phyloP scores from a whole-genome alignment of 73 alveolate species.

The Tetrahymena elliotti region DNA sequence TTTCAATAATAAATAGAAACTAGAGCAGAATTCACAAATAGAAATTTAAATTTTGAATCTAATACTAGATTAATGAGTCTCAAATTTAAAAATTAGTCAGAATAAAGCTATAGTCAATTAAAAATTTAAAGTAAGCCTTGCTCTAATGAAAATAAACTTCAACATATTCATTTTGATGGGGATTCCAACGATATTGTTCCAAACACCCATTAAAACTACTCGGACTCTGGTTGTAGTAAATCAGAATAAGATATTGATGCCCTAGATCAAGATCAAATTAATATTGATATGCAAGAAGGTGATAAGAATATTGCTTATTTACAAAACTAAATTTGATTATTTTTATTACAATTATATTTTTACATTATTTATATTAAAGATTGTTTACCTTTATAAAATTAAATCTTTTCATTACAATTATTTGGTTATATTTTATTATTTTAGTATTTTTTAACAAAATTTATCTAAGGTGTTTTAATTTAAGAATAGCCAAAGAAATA shows the following conservation, averaged over 20 bases:
- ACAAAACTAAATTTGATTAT: not conserved
- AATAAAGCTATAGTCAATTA: not conserved
- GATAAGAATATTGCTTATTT: not conserved
- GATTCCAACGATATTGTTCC: not conserved
- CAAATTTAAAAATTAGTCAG: not conserved
- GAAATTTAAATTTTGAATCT: not conserved
- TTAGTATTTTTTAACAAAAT: too few relatives aligned
- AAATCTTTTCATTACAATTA: too few relatives aligned
- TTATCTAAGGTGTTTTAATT: too few relatives aligned
- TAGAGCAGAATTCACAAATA: not conserved
- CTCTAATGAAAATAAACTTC: not conserved
- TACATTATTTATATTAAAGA: too few relatives aligned
- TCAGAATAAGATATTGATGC: not conserved
- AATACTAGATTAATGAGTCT: not conserved
- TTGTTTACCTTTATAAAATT: too few relatives aligned
- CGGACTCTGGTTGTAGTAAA: not conserved
- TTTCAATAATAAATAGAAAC: not conserved
- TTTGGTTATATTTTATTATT: too few relatives aligned
- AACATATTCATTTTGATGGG: not conserved
- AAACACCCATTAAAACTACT: not conserved
- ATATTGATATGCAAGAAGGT: not conserved
- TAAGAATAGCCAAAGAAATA: too few relatives aligned
- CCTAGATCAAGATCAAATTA: not conserved
- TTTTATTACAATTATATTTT: too few relatives aligned
- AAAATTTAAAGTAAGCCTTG: not conserved